phyloP scores from a whole-genome alignment of 345 rosid species.

The Camelina laxa region DNA sequence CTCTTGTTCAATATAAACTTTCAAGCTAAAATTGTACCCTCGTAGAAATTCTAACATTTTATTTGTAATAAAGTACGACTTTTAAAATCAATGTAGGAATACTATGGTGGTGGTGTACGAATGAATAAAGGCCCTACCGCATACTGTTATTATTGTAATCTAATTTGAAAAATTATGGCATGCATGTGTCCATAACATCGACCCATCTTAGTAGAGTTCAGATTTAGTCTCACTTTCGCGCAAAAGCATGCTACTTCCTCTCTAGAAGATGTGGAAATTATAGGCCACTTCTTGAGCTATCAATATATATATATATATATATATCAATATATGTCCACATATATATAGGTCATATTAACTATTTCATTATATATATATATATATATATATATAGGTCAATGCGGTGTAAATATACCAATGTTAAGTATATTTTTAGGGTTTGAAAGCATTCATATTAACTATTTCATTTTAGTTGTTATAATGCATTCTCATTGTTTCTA shows the following conservation, averaged over 20 bases:
- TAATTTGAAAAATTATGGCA: slow-evolving; percentile 23
- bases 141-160: slow-evolving; percentile 24
- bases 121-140: slow-evolving; percentile 42
- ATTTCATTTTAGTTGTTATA: not conserved
- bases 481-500: not conserved
- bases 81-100: slow-evolving; percentile 36
- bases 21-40: not conserved
- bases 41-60: slow-evolving; percentile 11
- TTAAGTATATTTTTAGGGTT: not conserved
- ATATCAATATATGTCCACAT: not conserved
- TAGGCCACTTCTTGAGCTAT: slow-evolving; percentile 31
- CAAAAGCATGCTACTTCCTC: slow-evolving; percentile 44
- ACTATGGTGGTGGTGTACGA: slow-evolving; percentile 38
- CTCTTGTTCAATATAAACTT: not conserved
- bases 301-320: not conserved
- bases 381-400: not conserved
- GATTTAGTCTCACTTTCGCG: slow-evolving; percentile 43
- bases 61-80: slow-evolving; percentile 17
- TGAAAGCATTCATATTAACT: not conserved
- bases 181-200: slow-evolving; percentile 44
- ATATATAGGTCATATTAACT: not conserved
- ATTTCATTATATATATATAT: not conserved
- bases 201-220: slow-evolving; percentile 44
- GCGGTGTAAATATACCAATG: not conserved
- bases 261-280: slow-evolving; percentile 32